These are phyloP conservation scores for Evernia prunastri DNA, from an alignment of 495 filamentous ascomycete genomes.

Conservation along the genomic window DNA sequence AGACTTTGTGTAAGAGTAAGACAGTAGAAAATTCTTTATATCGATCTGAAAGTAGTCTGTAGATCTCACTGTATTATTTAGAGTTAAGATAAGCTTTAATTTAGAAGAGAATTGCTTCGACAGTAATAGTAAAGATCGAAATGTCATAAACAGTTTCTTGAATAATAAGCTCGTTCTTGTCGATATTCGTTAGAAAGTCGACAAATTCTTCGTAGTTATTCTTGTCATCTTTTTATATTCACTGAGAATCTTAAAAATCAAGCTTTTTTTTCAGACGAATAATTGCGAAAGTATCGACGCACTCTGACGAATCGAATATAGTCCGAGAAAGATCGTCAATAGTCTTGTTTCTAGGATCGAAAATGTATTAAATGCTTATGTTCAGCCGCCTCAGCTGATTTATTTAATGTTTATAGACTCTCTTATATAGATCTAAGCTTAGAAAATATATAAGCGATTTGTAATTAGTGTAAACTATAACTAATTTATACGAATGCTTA, in stretches of 20 bases:
- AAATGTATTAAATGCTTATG: background rate
- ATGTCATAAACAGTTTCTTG: background rate
- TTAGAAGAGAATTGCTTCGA: no score
- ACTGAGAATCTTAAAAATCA: background rate
- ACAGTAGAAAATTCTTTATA: background rate
- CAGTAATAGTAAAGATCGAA: background rate
- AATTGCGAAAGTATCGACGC: background rate
- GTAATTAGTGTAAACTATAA: slow-evolving; percentile 13
- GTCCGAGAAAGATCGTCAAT: background rate
- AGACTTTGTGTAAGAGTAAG: background rate
- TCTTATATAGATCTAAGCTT: background rate
- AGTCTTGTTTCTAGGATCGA: slow-evolving; percentile 1
- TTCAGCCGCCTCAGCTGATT: no score
- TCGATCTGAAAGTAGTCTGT: background rate
- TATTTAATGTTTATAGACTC: no score
- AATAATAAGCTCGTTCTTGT: no score
- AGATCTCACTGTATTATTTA: no score
- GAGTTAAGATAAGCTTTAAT: no score
- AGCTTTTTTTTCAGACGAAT: background rate
- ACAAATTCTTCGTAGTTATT: background rate
- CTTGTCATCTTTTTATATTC: background rate
- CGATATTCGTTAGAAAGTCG: no score
- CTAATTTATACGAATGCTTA: background rate
- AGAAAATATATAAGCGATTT: slow-evolving; percentile 11
- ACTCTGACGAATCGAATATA: background rate